phyloP scores from a whole-genome alignment of 306 rosid genomes.

The Sicyos edulis region DNA sequence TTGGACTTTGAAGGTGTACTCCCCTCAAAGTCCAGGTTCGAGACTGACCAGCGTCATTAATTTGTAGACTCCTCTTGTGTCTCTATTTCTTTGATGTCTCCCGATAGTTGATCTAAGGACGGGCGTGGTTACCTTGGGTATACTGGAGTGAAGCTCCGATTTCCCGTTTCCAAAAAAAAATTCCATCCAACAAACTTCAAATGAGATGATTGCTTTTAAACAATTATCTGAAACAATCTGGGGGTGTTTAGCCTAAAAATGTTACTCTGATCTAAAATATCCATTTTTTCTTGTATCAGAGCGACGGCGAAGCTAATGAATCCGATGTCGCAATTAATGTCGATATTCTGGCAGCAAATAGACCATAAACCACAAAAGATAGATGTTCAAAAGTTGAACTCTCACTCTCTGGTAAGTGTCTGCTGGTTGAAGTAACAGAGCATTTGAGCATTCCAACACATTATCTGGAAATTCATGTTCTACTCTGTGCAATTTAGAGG shows the following conservation, averaged over 20 bases:
- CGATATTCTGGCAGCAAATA: neutral
- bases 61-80: too few relatives aligned
- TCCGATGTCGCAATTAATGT: neutral
- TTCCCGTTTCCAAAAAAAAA: too few relatives aligned
- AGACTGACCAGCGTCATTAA: too few relatives aligned
- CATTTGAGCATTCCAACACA: slow-evolving; percentile 12
- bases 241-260: neutral
- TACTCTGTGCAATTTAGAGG: slow-evolving; percentile 12
- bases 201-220: neutral
- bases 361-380: neutral
- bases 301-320: slow-evolving; percentile 13
- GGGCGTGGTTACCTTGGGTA: too few relatives aligned
- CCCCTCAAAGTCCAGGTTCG: too few relatives aligned
- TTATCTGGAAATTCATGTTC: neutral
- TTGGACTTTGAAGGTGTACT: too few relatives aligned
- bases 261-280: neutral
- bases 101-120: too few relatives aligned
- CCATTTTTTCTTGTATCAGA: neutral
- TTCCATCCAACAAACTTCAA: neutral
- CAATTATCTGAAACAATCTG: neutral
- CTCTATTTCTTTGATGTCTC: too few relatives aligned
- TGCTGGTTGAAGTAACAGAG: slow-evolving; percentile 14
- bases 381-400: slow-evolving; percentile 7
- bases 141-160: too few relatives aligned
- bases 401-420: neutral